Conservation (phyloP, 495 filamentous ascomycete genomes). For the Trichoderma reesei region DNA sequence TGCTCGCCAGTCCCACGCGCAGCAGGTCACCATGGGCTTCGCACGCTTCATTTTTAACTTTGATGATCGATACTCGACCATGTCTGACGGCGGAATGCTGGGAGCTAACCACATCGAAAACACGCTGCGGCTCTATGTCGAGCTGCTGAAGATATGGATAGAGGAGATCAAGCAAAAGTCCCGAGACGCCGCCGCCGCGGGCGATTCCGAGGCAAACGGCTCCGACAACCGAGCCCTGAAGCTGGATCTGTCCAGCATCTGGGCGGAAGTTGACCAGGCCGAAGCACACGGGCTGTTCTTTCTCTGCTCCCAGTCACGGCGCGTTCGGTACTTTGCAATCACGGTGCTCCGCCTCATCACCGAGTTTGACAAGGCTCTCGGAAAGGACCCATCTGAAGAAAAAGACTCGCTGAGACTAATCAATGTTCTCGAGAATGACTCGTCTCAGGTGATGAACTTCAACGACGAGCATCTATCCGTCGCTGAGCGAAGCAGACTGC, state of each 20-base stretch:
- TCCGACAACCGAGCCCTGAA: conserved; percentile 55
- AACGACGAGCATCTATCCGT: conserved; percentile 89
- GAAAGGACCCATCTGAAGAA: conserved; percentile 47
- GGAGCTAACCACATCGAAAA: conserved; percentile 92
- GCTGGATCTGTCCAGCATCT: conserved; percentile 75
- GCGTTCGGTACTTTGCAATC: conserved; percentile 82
- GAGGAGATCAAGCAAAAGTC: conserved; percentile 88
- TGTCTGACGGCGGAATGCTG: conserved; percentile 96
- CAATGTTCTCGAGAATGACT: conserved; percentile 82
- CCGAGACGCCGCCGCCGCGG: conserved; percentile 44
- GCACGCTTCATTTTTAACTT: conserved; percentile 96
- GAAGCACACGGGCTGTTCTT: conserved; percentile 98
- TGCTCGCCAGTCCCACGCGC: conserved; percentile 83
- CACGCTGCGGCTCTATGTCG: conserved; percentile 84
- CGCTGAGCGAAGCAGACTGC: conserved; percentile 83
- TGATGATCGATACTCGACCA: conserved; percentile 91
- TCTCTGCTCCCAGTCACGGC: conserved; percentile 85
- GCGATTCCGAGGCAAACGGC: conserved; percentile 34
- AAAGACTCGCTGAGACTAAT: conserved; percentile 64
- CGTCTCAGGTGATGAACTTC: conserved; percentile 77
- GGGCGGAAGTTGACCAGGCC: conserved; percentile 90
- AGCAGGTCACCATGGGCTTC: conserved; percentile 94
- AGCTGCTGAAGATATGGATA: conserved; percentile 91
- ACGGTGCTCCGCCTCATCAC: conserved; percentile 85
- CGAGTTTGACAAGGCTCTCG: conserved; percentile 84